phyloP scores from a whole-genome alignment of 2,329 filamentous ascomycete genomes.

The Diaporthe ampelina region DNA sequence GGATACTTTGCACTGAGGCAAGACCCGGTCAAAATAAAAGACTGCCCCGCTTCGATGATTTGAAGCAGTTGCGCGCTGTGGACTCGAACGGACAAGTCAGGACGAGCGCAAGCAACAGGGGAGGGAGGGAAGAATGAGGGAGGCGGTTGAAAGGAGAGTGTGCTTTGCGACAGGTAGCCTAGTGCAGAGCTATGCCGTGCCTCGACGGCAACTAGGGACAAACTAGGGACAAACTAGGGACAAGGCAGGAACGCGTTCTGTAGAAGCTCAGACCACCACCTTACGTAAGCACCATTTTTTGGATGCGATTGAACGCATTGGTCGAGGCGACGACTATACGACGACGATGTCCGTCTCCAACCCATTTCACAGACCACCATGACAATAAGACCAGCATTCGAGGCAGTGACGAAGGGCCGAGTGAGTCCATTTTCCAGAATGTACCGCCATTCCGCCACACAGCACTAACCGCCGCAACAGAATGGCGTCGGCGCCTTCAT shows the following conservation, averaged over 20 bases:
- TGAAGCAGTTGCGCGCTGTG: not conserved
- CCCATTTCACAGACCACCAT: slow-evolving; percentile 58
- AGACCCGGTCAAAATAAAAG: not conserved
- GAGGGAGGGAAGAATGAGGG: not conserved
- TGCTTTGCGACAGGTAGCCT: slow-evolving; percentile 37
- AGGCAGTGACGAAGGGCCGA: slow-evolving; percentile 66
- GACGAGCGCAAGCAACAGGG: not conserved
- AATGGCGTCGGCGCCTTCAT: slow-evolving; percentile 98
- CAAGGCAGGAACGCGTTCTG: slow-evolving; percentile 32
- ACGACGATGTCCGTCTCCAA: slow-evolving; percentile 35
- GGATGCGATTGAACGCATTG: slow-evolving; percentile 13
- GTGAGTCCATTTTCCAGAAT: slow-evolving; percentile 53
- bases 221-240: slow-evolving; percentile 33
- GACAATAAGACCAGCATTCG: slow-evolving; percentile 66
- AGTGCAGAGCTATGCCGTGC: slow-evolving; percentile 8
- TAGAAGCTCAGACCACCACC: slow-evolving; percentile 22
- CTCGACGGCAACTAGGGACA: slow-evolving; percentile 28
- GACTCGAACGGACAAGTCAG: not conserved
- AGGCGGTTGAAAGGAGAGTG: slow-evolving; percentile 19
- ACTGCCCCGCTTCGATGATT: not conserved
- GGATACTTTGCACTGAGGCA: slow-evolving; percentile 4
- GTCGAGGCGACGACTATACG: not conserved
- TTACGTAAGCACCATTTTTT: slow-evolving; percentile 39
- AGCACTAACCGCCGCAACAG: slow-evolving; percentile 60
- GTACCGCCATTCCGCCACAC: no score